Conservation (phyloP, 2,329 filamentous ascomycete species). For the Ophioceras dolichostomum region DNA sequence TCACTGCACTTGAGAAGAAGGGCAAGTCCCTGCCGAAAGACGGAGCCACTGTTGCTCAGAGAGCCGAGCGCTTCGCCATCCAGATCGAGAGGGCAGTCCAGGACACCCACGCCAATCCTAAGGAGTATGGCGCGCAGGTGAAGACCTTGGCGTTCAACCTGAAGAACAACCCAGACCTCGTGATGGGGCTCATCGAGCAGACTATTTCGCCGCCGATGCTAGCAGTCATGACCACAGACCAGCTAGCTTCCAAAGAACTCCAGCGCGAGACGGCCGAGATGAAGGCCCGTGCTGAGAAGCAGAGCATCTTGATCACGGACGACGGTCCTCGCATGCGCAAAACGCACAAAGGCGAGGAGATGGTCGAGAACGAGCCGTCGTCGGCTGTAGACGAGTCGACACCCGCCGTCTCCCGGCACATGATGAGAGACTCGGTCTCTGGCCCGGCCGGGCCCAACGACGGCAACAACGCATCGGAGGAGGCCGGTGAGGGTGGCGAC, state of each 20-base stretch:
- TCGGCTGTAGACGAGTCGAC: not conserved
- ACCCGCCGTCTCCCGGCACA: not conserved
- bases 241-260: constrained; percentile 85
- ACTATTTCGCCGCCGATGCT: constrained; percentile 63
- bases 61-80: constrained; percentile 60
- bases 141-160: constrained; percentile 74
- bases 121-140: constrained; percentile 49
- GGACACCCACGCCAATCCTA: constrained; percentile 38
- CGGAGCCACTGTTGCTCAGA: constrained; percentile 47
- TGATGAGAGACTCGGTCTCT: not conserved
- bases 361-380: constrained; percentile 59
- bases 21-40: constrained; percentile 50
- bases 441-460: not conserved
- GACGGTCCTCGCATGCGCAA: constrained; percentile 70
- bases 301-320: constrained; percentile 71
- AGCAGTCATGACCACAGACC: constrained; percentile 77
- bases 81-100: constrained; percentile 65
- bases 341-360: constrained; percentile 91
- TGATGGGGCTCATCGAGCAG: constrained; percentile 61
- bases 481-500: constrained; percentile 2
- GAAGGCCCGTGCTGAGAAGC: constrained; percentile 67
- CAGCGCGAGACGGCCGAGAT: constrained; percentile 66
- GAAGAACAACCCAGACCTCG: constrained; percentile 74
- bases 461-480: constrained; percentile 2
- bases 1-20: constrained; percentile 55